Base-by-base conservation (phyloP, 2,329 filamentous ascomycete genomes). In the Neoascochyta sp. region DNA sequence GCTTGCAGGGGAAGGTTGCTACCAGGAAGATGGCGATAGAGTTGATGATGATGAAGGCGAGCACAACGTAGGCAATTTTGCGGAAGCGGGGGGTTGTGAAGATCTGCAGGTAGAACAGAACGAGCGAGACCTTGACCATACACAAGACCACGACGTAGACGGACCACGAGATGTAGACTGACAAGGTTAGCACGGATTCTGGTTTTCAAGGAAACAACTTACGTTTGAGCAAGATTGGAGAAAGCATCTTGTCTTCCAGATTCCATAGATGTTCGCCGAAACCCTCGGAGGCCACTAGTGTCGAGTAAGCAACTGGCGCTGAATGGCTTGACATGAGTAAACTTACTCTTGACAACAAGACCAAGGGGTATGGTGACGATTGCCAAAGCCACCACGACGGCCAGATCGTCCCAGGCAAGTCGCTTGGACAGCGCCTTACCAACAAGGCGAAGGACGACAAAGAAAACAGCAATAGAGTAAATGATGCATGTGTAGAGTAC, bases 41-140 rank as follows among this genome's bases (percentile, higher is more conserved):
- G 22, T 39, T 49, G 21, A 45, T 25, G 15, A 41, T 26, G 6
- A 54, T 44, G 15, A 29, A 42, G 2, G 21, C 36, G 4, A 54
- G 22, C 3, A 50, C 22, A 9, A 39, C 18, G 16, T 40, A 45
- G 10, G 46, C 33, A 5, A 27, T 27, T 9, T 45, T 41, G 1
- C 33, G 31, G 17, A 47, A 47, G 4, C 24, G 27, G 5, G 21
- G 29, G 1, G 36, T 37, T 11, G 34, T 24, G 36, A 56, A 56
- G 27, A 56, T 54, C 16, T 52, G 41, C n/a, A 54, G 45, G 25
- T 54, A 56, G 27, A 52, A 52, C 7, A 50, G 24, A 16, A 52
- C 22, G 3, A 54, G 29, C 5, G 50, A 47, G 3, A 52, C 26
- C 22, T 54, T 54, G 33, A 45, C 49, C 7, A 53, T 25, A 9